These are phyloP conservation scores for Teratosphaeria zuluensis DNA, from an alignment of 2,329 filamentous ascomycete species.

Conservation along the genomic window DNA sequence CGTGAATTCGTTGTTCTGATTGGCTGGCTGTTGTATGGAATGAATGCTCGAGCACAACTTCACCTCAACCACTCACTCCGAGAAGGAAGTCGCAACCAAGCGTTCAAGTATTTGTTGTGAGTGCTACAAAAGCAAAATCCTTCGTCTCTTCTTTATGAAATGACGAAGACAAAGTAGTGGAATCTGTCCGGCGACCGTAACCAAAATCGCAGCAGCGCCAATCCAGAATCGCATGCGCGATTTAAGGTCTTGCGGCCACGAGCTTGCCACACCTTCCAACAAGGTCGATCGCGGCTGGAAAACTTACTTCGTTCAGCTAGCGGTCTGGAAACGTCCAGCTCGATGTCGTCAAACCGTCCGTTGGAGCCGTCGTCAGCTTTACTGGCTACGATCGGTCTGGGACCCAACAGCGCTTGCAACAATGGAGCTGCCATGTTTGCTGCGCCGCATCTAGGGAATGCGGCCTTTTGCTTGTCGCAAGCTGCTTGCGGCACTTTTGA, in stretches of 20 bases:
- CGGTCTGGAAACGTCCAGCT: neutral
- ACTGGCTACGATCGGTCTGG: neutral
- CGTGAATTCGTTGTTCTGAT: neutral
- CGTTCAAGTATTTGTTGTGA: neutral
- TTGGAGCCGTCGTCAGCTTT: neutral
- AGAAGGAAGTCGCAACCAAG: neutral
- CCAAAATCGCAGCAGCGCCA: neutral
- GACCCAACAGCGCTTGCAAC: neutral
- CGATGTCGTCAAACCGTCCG: neutral
- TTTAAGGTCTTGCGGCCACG: neutral
- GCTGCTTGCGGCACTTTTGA: neutral
- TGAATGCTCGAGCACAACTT: neutral
- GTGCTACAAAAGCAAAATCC: neutral
- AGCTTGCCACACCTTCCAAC: neutral
- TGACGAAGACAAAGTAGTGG: neutral
- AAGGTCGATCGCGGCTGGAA: neutral
- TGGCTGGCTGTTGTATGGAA: neutral
- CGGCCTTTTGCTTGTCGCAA: neutral
- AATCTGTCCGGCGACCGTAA: neutral
- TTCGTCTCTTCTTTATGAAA: neutral
- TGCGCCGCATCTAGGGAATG: no score
- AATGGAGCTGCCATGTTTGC: neutral
- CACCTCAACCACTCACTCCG: neutral
- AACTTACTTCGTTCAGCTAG: neutral
- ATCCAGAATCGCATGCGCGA: neutral